Evolutionary conservation across 495 filamentous ascomycete species (phyloP).

Genomic region (Hypoxylon intermedium): DNA sequence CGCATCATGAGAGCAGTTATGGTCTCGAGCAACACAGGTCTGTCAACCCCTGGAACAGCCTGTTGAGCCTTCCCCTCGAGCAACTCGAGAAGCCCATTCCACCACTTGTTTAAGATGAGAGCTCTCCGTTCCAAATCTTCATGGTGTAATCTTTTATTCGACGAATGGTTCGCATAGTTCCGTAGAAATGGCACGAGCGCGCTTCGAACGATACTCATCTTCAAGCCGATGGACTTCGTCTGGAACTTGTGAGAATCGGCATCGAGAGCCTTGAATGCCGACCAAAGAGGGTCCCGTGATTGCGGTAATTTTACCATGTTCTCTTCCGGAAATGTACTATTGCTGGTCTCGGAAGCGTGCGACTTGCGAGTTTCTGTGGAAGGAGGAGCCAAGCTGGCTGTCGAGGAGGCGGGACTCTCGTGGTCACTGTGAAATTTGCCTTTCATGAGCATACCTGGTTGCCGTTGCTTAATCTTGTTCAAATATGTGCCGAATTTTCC

Average conservation of each 20-base stretch:
- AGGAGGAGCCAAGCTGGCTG: slow-evolving; percentile 43
- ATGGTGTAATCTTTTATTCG: slow-evolving; percentile 66
- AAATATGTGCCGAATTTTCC: slow-evolving; percentile 45
- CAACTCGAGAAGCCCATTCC: slow-evolving; percentile 87
- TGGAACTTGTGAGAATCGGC: slow-evolving; percentile 85
- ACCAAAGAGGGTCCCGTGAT: slow-evolving; percentile 87
- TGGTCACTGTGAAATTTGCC: slow-evolving; percentile 38
- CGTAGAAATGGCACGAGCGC: slow-evolving; percentile 85
- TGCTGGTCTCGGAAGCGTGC: slow-evolving; percentile 43
- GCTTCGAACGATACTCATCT: slow-evolving; percentile 79
- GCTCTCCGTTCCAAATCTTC: slow-evolving; percentile 89
- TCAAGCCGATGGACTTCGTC: slow-evolving; percentile 71
- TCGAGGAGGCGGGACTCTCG: slow-evolving; percentile 50
- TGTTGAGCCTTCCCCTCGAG: slow-evolving; percentile 64
- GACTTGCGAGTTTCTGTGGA: slow-evolving; percentile 43
- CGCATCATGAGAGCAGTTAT: slow-evolving; percentile 87
- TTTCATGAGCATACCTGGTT: slow-evolving; percentile 47
- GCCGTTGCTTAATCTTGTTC: slow-evolving; percentile 51
- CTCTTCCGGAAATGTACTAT: slow-evolving; percentile 44
- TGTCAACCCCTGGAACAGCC: slow-evolving; percentile 73
- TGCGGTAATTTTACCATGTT: slow-evolving; percentile 18
- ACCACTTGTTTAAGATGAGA: slow-evolving; percentile 91
- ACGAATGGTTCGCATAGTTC: slow-evolving; percentile 72
- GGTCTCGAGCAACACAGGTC: slow-evolving; percentile 83
- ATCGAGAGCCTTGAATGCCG: slow-evolving; percentile 79